These are phyloP conservation scores for Boletus reticuloceps DNA, from an alignment of 768 basidiomycete species.

Conservation along the genomic window DNA sequence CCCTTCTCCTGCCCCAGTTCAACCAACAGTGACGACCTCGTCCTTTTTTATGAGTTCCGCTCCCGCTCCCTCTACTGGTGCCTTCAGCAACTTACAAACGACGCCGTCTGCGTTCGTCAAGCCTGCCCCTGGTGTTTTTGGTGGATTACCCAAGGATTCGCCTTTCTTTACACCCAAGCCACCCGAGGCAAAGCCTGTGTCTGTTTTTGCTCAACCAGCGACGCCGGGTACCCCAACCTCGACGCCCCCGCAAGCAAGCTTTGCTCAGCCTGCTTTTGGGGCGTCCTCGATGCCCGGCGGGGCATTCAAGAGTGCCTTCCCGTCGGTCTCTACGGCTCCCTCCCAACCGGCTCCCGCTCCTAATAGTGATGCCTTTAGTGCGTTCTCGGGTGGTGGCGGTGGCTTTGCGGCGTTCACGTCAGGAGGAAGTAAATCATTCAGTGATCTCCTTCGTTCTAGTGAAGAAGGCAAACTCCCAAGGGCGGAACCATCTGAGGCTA, in stretches of 20 bases:
- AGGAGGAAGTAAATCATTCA: constrained; percentile 52
- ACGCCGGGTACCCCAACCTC: constrained; percentile 14
- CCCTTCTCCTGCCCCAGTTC: constrained; percentile 20
- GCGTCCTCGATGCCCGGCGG: constrained; percentile 32
- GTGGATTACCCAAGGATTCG: constrained; percentile 40
- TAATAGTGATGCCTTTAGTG: constrained; percentile 24
- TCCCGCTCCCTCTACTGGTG: constrained; percentile 30
- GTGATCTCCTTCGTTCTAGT: constrained; percentile 52
- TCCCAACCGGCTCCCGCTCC: constrained; percentile 10
- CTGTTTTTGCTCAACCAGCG: constrained; percentile 36
- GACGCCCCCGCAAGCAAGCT: constrained; percentile 22
- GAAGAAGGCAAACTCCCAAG: constrained; percentile 25
- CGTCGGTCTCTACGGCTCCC: constrained; percentile 3
- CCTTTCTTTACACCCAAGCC: constrained; percentile 49
- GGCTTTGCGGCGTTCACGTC: constrained; percentile 54
- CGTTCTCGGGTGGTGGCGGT: constrained; percentile 32
- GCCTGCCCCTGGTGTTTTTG: constrained; percentile 36
- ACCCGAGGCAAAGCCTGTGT: constrained; percentile 33
- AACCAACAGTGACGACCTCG: constrained; percentile 4
- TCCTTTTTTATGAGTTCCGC: constrained; percentile 19
- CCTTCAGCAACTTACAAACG: constrained; percentile 40
- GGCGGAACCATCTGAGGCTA: constrained; percentile 16
- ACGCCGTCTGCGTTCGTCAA: constrained; percentile 36
- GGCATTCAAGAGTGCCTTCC: constrained; percentile 19
- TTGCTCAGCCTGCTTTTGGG: constrained; percentile 38